phyloP scores from a whole-genome alignment of 1,139 yeast species.

The Barnettozyma hawaiiensis region DNA sequence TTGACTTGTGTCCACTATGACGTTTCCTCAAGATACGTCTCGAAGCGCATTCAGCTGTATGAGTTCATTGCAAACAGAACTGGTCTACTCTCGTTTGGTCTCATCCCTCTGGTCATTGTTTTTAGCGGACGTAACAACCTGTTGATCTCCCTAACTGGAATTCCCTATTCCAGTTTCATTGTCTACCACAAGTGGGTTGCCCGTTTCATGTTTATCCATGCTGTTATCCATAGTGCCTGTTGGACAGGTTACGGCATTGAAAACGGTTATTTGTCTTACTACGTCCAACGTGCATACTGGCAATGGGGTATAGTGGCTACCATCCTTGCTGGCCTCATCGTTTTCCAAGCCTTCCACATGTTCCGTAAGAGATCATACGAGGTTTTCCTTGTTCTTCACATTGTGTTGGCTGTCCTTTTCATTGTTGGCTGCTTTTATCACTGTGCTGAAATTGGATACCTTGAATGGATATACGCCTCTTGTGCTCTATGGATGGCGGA shows the following conservation, averaged over 20 bases:
- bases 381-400: conserved; percentile 48
- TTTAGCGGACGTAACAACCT: conserved; percentile 65
- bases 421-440: conserved; percentile 57
- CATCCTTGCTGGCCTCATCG: conserved; percentile 34
- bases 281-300: conserved; percentile 10
- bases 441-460: conserved; percentile 38
- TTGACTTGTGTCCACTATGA: conserved; percentile 38
- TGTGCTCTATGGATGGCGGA: conserved; percentile 31
- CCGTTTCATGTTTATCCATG: conserved; percentile 34
- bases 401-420: conserved; percentile 46
- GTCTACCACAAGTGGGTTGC: conserved; percentile 61
- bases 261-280: conserved; percentile 10
- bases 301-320: conserved; percentile 47
- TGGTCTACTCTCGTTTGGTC: conserved; percentile 42
- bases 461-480: conserved; percentile 33
- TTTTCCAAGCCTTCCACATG: conserved; percentile 38
- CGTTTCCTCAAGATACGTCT: conserved; percentile 25
- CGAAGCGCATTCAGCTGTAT: conserved; percentile 40
- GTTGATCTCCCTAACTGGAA: conserved; percentile 55
- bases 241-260: conserved; percentile 32
- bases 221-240: conserved; percentile 42
- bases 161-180: conserved; percentile 54
- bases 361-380: conserved; percentile 55
- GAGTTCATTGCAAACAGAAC: conserved; percentile 56
- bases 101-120: conserved; percentile 45